phyloP scores from a whole-genome alignment of 345 rosid genomes.

The Rhizophora mangle region DNA sequence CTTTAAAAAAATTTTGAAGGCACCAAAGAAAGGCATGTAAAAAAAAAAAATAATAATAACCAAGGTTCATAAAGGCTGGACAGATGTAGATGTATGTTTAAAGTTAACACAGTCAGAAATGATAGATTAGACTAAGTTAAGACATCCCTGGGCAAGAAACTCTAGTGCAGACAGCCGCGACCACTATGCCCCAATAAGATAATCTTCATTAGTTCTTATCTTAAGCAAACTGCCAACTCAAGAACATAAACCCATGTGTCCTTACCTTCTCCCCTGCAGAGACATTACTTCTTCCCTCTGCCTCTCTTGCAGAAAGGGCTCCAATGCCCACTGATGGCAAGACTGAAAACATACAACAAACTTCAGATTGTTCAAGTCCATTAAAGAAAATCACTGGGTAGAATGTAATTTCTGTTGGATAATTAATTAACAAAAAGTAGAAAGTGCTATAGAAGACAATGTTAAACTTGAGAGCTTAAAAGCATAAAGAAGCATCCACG shows the following conservation, averaged over 20 bases:
- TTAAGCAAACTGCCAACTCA: neutral
- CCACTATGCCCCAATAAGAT: neutral
- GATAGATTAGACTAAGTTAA: neutral
- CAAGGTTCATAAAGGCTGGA: neutral
- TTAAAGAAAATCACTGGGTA: neutral
- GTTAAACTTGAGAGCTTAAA: too few species aligned
- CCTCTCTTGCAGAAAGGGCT: slow-evolving; percentile 85
- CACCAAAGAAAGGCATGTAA: neutral
- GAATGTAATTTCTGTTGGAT: too few species aligned
- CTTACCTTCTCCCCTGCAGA: slow-evolving; percentile 79
- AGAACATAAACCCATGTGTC: neutral
- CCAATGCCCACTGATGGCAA: slow-evolving; percentile 88
- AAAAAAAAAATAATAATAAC: neutral
- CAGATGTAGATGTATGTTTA: neutral
- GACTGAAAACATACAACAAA: slow-evolving; percentile 35
- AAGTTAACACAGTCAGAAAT: too few species aligned
- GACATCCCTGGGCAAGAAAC: neutral
- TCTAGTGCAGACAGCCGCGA: neutral
- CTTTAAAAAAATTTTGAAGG: neutral
- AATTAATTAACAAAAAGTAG: too few species aligned
- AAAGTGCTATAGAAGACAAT: too few species aligned
- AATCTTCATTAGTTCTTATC: neutral
- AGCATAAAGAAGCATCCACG: too few species aligned
- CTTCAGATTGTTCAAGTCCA: neutral
- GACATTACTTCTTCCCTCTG: slow-evolving; percentile 70